Base-by-base conservation (phyloP, 2,329 filamentous ascomycete genomes). In the Trichoderma lentiforme region DNA sequence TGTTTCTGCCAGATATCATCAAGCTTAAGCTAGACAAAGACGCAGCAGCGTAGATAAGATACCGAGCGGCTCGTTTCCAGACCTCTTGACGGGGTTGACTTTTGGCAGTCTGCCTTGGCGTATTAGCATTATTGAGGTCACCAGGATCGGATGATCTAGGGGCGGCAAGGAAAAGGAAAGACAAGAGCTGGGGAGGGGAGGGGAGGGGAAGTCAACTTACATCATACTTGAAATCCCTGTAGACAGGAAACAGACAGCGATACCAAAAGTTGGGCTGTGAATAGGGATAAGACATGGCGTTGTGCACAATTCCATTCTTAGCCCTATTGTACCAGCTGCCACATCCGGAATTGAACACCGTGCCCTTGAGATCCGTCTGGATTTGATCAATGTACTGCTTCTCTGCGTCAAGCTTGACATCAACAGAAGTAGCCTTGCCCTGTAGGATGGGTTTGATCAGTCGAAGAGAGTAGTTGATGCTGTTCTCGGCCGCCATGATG, bases 401-500 rank as follows among this genome's bases (percentile, higher is more conserved):
- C 73, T 84, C 83, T 2, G 83, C 82, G 0, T 80, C 74, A 3
- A 58, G 76, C 30, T 78, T 79, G 12, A 84, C 75, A 47, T 82
- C 79, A 1, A 77, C 76, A 0, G 76, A 73, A n/a, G 75, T 78
- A 1, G 77, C 78, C 1, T 79, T 72, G 0, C 80, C 79, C 2
- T 81, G 76, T 1, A 85, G 77, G 4, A 83, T 70, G 0, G 86
- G 85, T 75, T 84, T 84, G 74, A 91, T 86, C 74, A 91, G 84
- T 0, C 87, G 87, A 11, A 92, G 77, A 0, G 86, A 84, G 77
- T 87, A 90, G 73, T 89, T 87, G 74, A 90, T 82, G 76, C 86
- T 86, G 76, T 91, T 91, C 75, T 92, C 90, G 4, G 83, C 83
- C 0, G 88, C 86, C 76, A 91, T 83, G 60, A 91, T 84, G 11